Conservation (phyloP, 208 protist genomes). For the Wallacemonas collosoma region DNA sequence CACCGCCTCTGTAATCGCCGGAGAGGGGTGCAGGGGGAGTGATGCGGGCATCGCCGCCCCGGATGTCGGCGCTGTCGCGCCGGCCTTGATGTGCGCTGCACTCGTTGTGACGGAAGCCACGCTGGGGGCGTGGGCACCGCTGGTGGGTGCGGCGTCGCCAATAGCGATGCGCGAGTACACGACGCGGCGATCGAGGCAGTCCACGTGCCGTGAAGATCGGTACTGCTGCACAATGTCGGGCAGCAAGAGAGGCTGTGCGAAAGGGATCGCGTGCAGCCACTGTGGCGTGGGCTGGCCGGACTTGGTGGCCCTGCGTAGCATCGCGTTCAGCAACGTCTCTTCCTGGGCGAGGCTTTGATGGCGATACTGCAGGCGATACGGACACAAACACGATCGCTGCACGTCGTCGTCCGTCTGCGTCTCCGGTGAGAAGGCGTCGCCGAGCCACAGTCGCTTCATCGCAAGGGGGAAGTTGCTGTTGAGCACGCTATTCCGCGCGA, state of each 20-base stretch:
- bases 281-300: conserved; percentile 23
- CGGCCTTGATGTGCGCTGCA: background rate
- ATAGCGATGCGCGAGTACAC: conserved; percentile 85
- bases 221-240: conserved; percentile 55
- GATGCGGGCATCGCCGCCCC: background rate
- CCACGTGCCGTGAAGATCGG: conserved; percentile 42
- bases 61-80: background rate
- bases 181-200: conserved; percentile 80
- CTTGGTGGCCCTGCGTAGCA: conserved; percentile 66
- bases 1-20: conserved; percentile 38
- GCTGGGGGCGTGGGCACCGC: background rate
- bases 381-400: conserved; percentile 61
- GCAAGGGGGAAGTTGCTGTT: conserved; percentile 84
- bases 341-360: conserved; percentile 81
- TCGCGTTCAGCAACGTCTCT: conserved; percentile 72
- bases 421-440: conserved; percentile 51
- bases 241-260: conserved; percentile 46
- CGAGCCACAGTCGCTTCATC: conserved; percentile 77
- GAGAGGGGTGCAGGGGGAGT: conserved; percentile 3
- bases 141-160: conserved; percentile 19
- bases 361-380: conserved; percentile 86
- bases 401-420: conserved; percentile 62
- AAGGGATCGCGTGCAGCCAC: conserved; percentile 41
- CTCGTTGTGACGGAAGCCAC: background rate
- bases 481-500: conserved; percentile 91